Conservation (phyloP, 169 alveolate genomes). For the Eimeria necatrix region DNA sequence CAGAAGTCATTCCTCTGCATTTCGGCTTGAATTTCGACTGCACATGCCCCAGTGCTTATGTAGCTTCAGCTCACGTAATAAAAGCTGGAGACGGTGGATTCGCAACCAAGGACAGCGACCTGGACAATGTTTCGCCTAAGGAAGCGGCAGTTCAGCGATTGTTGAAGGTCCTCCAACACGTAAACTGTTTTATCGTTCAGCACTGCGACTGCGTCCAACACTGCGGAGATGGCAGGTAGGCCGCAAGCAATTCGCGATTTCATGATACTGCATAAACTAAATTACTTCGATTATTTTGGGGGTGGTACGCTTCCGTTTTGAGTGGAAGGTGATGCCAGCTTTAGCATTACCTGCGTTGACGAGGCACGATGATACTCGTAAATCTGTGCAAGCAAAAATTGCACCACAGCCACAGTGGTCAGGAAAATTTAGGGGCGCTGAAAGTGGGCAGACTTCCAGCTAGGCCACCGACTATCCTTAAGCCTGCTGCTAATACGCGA, state of each 20-base stretch:
- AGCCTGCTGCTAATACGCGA: background rate
- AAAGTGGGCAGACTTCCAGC: background rate
- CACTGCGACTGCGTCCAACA: conserved; percentile 2
- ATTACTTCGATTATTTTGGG: too few relatives aligned
- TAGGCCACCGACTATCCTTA: background rate
- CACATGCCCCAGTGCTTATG: background rate
- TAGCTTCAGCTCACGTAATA: conserved; percentile 24
- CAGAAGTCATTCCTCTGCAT: background rate
- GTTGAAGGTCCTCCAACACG: conserved; percentile 5
- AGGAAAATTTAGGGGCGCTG: background rate
- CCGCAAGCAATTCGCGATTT: background rate
- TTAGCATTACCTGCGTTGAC: conserved; percentile 40
- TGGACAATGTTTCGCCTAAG: conserved; percentile 65
- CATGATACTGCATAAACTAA: too few relatives aligned
- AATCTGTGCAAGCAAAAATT: background rate
- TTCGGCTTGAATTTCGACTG: background rate
- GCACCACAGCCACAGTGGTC: conserved; percentile 23
- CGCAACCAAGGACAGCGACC: conserved; percentile 27
- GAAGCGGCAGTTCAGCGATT: conserved; percentile 60
- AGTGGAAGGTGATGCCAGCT: background rate
- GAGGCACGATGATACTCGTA: conserved; percentile 51
- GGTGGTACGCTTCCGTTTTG: too few relatives aligned
- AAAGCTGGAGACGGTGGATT: conserved; percentile 32
- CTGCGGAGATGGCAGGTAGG: background rate
- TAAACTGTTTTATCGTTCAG: background rate